A percentile compares a stretch with the other conserved stretches of the same genome.
phyloP scores from a whole-genome alignment of 2,329 filamentous ascomycete genomes.

The Aulographum hederae region DNA sequence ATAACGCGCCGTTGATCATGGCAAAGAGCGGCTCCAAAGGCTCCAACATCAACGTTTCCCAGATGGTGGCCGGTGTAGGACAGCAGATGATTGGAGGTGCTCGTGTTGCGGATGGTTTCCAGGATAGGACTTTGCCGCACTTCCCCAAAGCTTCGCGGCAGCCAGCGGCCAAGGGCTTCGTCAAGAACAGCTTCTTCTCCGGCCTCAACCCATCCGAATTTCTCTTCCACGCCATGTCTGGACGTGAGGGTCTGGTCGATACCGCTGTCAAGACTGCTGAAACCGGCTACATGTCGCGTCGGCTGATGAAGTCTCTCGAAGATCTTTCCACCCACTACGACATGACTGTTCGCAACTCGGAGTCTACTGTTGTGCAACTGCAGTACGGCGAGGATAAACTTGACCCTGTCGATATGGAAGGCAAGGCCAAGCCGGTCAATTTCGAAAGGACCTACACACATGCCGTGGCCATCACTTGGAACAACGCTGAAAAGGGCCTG shows the following conservation, averaged over 20 bases:
- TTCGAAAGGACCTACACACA: conserved; percentile 86
- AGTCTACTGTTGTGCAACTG: conserved; percentile 81
- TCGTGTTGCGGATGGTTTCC: conserved; percentile 89
- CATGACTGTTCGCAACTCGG: conserved; percentile 82
- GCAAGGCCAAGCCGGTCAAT: conserved; percentile 75
- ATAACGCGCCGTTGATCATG: conserved; percentile 92
- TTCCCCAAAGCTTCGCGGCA: conserved; percentile 86
- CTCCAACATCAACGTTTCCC: conserved; percentile 92
- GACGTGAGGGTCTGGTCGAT: conserved; percentile 95
- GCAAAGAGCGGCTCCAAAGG: conserved; percentile 94
- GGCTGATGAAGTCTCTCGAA: conserved; percentile 94
- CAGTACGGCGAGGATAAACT: conserved; percentile 92
- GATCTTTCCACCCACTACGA: conserved; percentile 90
- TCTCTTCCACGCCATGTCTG: conserved; percentile 94
- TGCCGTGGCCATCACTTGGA: conserved; percentile 52
- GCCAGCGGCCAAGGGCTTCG: conserved; percentile 91
- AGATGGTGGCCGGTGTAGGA: conserved; percentile 95
- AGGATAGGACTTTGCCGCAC: conserved; percentile 84
- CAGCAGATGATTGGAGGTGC: conserved; percentile 93
- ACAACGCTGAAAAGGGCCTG: conserved; percentile 56
- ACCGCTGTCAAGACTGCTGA: conserved; percentile 98
- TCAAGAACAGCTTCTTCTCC: conserved; percentile 92
- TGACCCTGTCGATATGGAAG: conserved; percentile 96
- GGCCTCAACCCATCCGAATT: conserved; percentile 84
- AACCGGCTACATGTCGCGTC: conserved; percentile 96